Conservation (phyloP, 2,329 filamentous ascomycete species). For the Aspergillus pseudonomiae region DNA sequence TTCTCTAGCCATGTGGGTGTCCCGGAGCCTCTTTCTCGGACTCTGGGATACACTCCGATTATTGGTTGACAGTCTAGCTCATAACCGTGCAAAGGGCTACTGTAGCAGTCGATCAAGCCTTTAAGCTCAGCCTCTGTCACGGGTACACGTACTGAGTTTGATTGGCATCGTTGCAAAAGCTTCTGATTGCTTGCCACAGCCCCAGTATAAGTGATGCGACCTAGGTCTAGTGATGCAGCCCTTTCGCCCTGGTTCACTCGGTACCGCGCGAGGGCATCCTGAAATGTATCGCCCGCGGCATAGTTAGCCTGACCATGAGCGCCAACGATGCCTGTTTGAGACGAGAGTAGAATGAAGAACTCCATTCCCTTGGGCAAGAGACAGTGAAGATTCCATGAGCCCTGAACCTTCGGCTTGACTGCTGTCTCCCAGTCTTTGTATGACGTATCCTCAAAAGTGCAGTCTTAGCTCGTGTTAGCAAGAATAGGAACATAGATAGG, state of each 20-base stretch:
- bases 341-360: slow-evolving; percentile 9
- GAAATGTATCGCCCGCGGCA: not conserved
- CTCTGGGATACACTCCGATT: too few species aligned
- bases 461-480: too few species aligned
- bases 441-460: slow-evolving; percentile 35
- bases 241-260: not conserved
- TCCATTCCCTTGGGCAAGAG: not conserved
- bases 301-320: slow-evolving; percentile 5
- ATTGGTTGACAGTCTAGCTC: too few species aligned
- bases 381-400: slow-evolving; percentile 3
- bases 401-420: not conserved
- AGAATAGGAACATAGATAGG: too few species aligned
- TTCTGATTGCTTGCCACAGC: slow-evolving; percentile 20
- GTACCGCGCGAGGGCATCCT: not conserved
- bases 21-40: too few species aligned
- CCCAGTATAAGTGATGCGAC: slow-evolving; percentile 30
- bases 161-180: not conserved
- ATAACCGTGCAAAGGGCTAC: too few species aligned
- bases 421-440: not conserved
- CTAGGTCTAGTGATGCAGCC: slow-evolving; percentile 22
- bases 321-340: not conserved
- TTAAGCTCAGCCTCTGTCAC: too few species aligned
- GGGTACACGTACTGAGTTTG: too few species aligned
- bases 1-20: too few species aligned
- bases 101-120: too few species aligned